Conservation (phyloP, 805 yeast genomes). For the Wickerhamiella siamensis region DNA sequence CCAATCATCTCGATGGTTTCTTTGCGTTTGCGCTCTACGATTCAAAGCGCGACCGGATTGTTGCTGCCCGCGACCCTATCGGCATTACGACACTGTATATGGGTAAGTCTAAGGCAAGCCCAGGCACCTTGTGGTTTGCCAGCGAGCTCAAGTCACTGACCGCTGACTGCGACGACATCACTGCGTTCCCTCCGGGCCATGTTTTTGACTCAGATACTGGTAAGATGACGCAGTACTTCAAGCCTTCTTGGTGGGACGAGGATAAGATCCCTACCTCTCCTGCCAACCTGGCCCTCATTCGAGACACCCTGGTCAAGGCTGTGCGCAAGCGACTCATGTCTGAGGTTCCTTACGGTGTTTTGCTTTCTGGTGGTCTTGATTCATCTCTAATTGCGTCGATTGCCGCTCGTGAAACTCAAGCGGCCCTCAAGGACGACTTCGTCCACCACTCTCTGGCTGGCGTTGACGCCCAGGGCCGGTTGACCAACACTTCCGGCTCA, state of each 20-base stretch:
- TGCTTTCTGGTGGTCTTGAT: slow-evolving; percentile 94
- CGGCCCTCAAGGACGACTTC: slow-evolving; percentile 57
- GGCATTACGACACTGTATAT: slow-evolving; percentile 93
- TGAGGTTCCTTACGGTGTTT: slow-evolving; percentile 97
- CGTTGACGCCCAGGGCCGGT: slow-evolving; percentile 75
- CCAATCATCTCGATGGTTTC: slow-evolving; percentile 93
- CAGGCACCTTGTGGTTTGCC: slow-evolving; percentile 76
- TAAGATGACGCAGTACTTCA: slow-evolving; percentile 71
- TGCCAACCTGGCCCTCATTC: slow-evolving; percentile 55
- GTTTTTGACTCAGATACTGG: slow-evolving; percentile 87
- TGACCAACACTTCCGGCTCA: slow-evolving; percentile 46
- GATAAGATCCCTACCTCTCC: slow-evolving; percentile 56
- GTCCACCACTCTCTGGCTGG: slow-evolving; percentile 64
- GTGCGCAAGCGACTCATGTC: slow-evolving; percentile 99
- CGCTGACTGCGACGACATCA: slow-evolving; percentile 86
- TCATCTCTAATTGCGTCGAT: slow-evolving; percentile 92
- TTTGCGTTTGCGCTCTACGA: slow-evolving; percentile 91
- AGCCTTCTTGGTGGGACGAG: slow-evolving; percentile 92
- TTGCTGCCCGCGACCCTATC: slow-evolving; percentile 97
- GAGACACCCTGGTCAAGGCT: slow-evolving; percentile 78
- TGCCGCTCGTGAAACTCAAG: slow-evolving; percentile 89
- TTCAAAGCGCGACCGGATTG: slow-evolving; percentile 64
- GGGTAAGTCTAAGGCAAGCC: slow-evolving; percentile 61
- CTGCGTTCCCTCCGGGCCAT: slow-evolving; percentile 98
- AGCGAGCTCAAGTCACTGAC: slow-evolving; percentile 86